Base-by-base conservation (phyloP, 192 early-diverging fungal genomes). In the Umbelopsis sp. region DNA sequence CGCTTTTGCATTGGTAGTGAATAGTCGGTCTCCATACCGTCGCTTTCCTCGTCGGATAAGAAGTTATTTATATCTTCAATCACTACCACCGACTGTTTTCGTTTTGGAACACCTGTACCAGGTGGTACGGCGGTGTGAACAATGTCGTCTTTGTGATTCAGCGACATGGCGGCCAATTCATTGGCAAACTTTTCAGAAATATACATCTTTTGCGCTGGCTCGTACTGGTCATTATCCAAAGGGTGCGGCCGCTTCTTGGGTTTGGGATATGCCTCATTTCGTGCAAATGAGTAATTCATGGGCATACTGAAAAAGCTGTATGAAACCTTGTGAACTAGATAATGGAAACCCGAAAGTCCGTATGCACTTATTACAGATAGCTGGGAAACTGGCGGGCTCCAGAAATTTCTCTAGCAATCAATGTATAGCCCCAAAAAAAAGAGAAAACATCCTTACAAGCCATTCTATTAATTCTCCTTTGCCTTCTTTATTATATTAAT, bases 141-240 rank as follows among this genome's bases (percentile, higher is more conserved):
- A 9, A 29, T 29, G 32, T 62, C 56, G 14, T 62, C 56, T 20
- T 32, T 29, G 56, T 62, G 56, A 32, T 71, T 67, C n/a, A 73
- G 49, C 25, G 72, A 78, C 77, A 78, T 73, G 34, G 77, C 77
- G 2, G 77, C 75, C 66, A 76, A 59, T 21, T 76, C 66, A 3
- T 71, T 53, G 20, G 70, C 65, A 62, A 76, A 71, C n/a, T 21
- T 72, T 29, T 74, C 75, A 22, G 75, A 68, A 7, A 76, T 59
- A 47, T 44, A 71, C 22, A 50, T 59, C 31, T 76, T 76, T 45
- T 45, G 65, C 2, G 49, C 62, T 66, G 65, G 71, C 4, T 47
- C 53, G 25, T 53, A 41, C 17, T 62, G 56, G 11, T 62, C 56
- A 11, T 12, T 34, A 7, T 62, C 56, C 1, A 34, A 6, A 3